These are phyloP conservation scores for Poa annua DNA, from an alignment of 176 grass and related monocot species.

Conservation along the genomic window DNA sequence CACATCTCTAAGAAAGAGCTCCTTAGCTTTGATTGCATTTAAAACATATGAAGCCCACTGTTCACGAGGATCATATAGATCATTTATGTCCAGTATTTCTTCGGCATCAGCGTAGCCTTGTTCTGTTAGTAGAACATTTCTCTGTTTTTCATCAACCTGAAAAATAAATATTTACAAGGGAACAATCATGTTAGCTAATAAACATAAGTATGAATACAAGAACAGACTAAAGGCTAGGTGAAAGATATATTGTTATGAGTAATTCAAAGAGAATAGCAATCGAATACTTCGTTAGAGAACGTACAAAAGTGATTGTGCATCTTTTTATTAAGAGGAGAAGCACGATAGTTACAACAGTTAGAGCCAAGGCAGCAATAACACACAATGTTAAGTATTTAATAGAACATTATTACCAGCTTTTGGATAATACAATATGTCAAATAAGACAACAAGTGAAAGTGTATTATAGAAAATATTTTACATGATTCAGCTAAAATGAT, in stretches of 20 bases:
- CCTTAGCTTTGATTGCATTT: conserved; percentile 98
- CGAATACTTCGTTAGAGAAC: conserved; percentile 12
- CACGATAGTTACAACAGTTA: neutral
- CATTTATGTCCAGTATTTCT: conserved; percentile 98
- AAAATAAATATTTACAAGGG: conserved; percentile 44
- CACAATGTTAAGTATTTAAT: neutral
- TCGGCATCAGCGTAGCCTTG: conserved; percentile 94
- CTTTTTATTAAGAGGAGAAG: conserved; percentile 2
- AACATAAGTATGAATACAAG: conserved; percentile 27
- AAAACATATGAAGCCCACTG: conserved; percentile 98
- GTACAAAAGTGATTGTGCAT: neutral
- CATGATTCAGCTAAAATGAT: conserved; percentile 4
- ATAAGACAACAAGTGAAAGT: conserved; percentile 14
- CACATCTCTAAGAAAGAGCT: conserved; percentile 93
- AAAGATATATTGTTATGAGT: conserved; percentile 4
- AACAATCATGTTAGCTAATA: conserved; percentile 10
- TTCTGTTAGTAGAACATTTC: conserved; percentile 90
- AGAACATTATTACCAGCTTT: conserved; percentile 16
- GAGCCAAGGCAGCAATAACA: neutral
- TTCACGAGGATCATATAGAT: conserved; percentile 96
- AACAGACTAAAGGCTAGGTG: conserved; percentile 16
- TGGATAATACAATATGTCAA: conserved; percentile 22
- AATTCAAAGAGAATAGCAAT: conserved; percentile 13
- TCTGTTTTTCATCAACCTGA: conserved; percentile 99
- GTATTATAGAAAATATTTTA: conserved; percentile 5